Base-by-base conservation (phyloP, 148 eudicot species). In the Diospyros lotus region DNA sequence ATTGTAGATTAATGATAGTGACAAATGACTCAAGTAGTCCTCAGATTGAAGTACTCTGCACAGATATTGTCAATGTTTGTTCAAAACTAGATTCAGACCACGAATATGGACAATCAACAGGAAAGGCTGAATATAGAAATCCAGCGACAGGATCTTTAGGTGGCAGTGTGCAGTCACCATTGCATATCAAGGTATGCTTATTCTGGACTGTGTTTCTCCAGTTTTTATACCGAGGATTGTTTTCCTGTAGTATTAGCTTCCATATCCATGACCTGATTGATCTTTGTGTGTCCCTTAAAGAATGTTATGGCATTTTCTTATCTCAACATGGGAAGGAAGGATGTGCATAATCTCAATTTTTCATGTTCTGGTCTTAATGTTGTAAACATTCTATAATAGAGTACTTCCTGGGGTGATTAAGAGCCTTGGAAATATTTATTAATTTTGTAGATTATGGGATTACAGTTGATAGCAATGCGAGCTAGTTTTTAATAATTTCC, bases 1-100 rank as follows among this genome's bases (percentile, higher is more conserved):
- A 77, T 66, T 91, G 94, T 75, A 81, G 72, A 80, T 61, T 93
- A 69, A 64, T 79, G 42, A 80, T 93, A 73, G 73, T 75, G 80
- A 82, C 85, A 44, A 93, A 93, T 82, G 94, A 84, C 80, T 84
- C 98, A 40, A 71, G 78, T 64, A 75, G 15, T 75, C 80, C 84
- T 48, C 73, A 72, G 66, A 82, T 91, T 78, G 89, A 85, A 70
- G 63, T 91, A 78, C 79, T 83, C 71, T 93, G 98, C 80, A 71
- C 48, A 67, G 87, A 91, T 52, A 66, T 91, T 69, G 75, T 80
- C 67, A 81, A 69, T n/a, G 12, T 79, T 76, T 89, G 90, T 75
- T 80, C 79, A 48, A 71, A 78, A 14, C 58, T 62, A 61, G 79
- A 80, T 53, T 80, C 78, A 15, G 67, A 71, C 68, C 15, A 61